Percentiles rank a stretch among this genome's conserved stretches.
Evolutionary conservation across 1,284 basidiomycete species (phyloP).

Genomic region (Salmacisia buchloeana): DNA sequence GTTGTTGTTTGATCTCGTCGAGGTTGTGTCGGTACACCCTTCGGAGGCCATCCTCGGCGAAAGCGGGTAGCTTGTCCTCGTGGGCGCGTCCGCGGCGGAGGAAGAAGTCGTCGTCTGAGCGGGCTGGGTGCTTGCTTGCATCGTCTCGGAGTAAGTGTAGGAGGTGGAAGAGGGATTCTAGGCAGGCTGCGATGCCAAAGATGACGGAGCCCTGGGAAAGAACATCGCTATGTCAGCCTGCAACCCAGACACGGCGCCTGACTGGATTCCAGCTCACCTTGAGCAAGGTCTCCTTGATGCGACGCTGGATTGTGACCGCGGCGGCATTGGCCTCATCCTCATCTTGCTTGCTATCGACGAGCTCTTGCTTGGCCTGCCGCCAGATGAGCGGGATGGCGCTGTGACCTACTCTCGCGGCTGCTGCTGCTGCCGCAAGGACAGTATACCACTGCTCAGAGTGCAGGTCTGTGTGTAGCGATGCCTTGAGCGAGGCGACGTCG

Average conservation of each 20-base stretch:
- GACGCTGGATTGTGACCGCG: background rate
- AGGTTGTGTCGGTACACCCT: slow-evolving; percentile 24
- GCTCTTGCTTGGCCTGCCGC: background rate
- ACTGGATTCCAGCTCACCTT: background rate
- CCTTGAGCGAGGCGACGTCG: background rate
- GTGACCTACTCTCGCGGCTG: background rate
- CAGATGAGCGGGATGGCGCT: slow-evolving; percentile 2
- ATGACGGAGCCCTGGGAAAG: background rate
- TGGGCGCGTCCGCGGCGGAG: background rate
- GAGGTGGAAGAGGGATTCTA: background rate
- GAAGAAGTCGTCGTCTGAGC: background rate
- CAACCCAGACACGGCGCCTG: background rate
- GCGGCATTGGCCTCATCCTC: background rate
- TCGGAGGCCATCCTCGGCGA: background rate
- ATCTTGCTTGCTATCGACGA: background rate
- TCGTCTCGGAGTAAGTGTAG: background rate
- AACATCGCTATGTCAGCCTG: background rate
- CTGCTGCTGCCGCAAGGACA: background rate
- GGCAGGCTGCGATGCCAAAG: background rate
- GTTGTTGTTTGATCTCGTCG: slow-evolving; percentile 9
- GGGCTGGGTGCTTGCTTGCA: background rate
- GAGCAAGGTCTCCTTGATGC: background rate
- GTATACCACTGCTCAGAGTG: background rate
- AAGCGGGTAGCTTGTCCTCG: background rate
- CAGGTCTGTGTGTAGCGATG: background rate